These are phyloP conservation scores for Citrus sp. DNA, from an alignment of 345 rosid genomes.

Conservation along the genomic window DNA sequence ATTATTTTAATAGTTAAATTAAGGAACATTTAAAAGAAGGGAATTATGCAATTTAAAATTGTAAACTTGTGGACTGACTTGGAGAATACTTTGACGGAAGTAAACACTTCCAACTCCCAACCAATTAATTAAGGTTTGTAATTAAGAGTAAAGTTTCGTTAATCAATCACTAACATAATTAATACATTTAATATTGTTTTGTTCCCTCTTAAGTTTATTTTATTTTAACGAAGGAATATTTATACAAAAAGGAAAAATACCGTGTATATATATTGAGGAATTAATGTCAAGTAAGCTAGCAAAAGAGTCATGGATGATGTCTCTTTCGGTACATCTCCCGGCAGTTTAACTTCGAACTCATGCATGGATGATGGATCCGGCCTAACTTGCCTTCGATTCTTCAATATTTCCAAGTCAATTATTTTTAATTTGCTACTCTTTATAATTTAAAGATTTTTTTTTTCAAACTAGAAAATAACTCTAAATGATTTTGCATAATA, in stretches of 20 bases:
- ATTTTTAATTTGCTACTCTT: background rate
- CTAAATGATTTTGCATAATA: background rate
- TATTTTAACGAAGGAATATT: no score
- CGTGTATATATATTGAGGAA: no score
- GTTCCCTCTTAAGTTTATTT: no score
- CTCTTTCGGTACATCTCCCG: background rate
- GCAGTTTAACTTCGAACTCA: background rate
- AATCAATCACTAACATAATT: background rate
- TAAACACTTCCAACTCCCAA: background rate
- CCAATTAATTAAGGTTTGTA: background rate
- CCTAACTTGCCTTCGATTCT: constrained; percentile 13
- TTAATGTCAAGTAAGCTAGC: background rate
- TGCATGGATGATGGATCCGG: background rate
- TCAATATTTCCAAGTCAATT: constrained; percentile 5
- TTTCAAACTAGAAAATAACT: background rate
- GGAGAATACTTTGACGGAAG: background rate
- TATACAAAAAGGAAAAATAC: no score
- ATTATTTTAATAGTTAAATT: background rate
- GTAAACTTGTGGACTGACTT: background rate
- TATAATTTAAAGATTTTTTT: background rate
- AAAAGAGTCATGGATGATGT: background rate
- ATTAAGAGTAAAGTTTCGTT: no score
- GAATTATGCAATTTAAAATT: background rate
- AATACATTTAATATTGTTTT: no score
- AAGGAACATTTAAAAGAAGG: background rate